Evolutionary conservation across 768 basidiomycete genomes (phyloP).

Genomic region (Phylloporus rhodoxanthus): DNA sequence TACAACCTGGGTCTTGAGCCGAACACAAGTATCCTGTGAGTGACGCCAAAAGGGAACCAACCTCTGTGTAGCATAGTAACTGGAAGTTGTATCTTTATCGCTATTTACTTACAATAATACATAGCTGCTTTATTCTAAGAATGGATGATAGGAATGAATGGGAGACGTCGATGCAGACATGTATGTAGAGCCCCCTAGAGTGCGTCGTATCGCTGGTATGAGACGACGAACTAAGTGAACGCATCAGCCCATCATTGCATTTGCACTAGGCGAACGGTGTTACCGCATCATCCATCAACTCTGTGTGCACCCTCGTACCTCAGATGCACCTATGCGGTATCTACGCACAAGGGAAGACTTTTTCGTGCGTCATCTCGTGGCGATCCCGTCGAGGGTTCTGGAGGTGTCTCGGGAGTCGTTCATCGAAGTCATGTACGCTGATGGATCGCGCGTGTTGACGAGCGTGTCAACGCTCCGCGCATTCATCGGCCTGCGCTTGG

Average conservation of each 20-base stretch:
- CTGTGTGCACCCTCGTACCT: slow-evolving; percentile 80
- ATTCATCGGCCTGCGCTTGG: slow-evolving; percentile 79
- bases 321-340: slow-evolving; percentile 76
- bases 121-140: too few relatives aligned
- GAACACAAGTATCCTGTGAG: slow-evolving; percentile 4
- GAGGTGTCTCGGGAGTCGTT: slow-evolving; percentile 42
- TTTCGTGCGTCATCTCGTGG: slow-evolving; percentile 78
- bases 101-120: too few relatives aligned
- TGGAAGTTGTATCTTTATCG: background rate
- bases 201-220: too few relatives aligned
- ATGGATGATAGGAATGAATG: too few relatives aligned
- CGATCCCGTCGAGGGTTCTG: slow-evolving; percentile 62
- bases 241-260: too few relatives aligned
- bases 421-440: slow-evolving; percentile 58
- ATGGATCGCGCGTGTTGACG: slow-evolving; percentile 64
- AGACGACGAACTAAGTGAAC: too few relatives aligned
- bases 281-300: slow-evolving; percentile 82
- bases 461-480: slow-evolving; percentile 64
- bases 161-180: too few relatives aligned
- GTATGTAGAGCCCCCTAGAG: too few relatives aligned
- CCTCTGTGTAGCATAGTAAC: background rate
- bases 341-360: slow-evolving; percentile 85
- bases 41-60: background rate
- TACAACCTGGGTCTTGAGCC: slow-evolving; percentile 52
- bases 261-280: slow-evolving; percentile 77